A percentile compares a stretch with the other conserved stretches of the same genome.
phyloP scores from a whole-genome alignment of 2,329 filamentous ascomycete genomes.

The Chaetomium olivaceum region DNA sequence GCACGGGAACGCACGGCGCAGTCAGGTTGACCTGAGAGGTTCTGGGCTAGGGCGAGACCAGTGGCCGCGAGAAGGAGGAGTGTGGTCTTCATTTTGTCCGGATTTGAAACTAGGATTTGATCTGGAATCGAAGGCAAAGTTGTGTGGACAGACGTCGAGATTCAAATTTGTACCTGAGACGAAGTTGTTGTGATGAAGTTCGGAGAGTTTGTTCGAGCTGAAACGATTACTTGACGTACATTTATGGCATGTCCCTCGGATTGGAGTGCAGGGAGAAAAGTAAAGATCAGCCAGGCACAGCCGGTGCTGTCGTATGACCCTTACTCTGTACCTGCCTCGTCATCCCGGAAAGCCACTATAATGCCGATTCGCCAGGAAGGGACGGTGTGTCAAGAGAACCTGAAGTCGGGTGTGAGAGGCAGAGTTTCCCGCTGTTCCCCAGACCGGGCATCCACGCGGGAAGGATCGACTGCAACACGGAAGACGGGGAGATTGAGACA shows the following conservation, averaged over 20 bases:
- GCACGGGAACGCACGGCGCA: constrained; percentile 40
- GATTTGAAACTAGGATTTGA: neutral
- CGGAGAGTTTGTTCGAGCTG: neutral
- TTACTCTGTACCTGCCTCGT: neutral
- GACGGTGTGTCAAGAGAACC: neutral
- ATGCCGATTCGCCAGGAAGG: neutral
- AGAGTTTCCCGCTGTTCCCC: neutral
- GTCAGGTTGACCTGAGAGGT: constrained; percentile 40
- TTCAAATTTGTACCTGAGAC: neutral
- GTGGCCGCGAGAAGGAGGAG: constrained; percentile 32
- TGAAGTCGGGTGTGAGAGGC: neutral
- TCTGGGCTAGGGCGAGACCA: constrained; percentile 38
- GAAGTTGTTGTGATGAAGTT: neutral
- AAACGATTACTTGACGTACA: neutral
- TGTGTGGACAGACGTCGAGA: neutral
- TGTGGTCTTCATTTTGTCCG: constrained; percentile 35
- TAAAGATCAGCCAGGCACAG: neutral
- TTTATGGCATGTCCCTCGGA: neutral
- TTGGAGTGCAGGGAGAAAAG: neutral
- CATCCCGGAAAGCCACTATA: neutral
- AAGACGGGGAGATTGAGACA: neutral
- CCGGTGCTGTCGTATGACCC: neutral
- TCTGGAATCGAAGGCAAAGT: neutral
- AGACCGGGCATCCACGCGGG: neutral
- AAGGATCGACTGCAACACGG: neutral